phyloP scores from a whole-genome alignment of 169 alveolate genomes.

The Cyclospora cayetanensis region DNA sequence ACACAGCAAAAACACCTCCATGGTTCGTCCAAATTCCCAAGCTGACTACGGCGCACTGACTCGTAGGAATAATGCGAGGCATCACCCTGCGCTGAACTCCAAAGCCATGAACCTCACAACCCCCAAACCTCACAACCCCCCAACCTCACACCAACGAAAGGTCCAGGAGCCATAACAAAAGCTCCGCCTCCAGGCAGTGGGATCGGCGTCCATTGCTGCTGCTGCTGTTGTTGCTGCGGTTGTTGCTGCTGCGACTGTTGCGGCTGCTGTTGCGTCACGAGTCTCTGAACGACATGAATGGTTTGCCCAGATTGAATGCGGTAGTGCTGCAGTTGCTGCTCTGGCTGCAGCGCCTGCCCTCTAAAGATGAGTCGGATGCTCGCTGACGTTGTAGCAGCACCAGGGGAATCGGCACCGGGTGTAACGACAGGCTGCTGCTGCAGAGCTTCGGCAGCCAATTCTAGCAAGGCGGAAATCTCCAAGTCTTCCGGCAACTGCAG shows the following conservation, averaged over 20 bases:
- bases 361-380: neutral
- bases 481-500: conserved; percentile 49
- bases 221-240: conserved; percentile 1
- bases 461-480: conserved; percentile 37
- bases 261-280: neutral
- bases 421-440: too few relatives aligned
- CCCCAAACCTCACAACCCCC: neutral
- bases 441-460: conserved; percentile 40
- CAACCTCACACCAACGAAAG: neutral
- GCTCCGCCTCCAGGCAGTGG: conserved; percentile 52
- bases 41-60: too few relatives aligned
- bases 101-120: conserved; percentile 8
- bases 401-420: too few relatives aligned
- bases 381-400: neutral
- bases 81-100: too few relatives aligned
- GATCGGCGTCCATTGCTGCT: conserved; percentile 43
- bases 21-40: too few relatives aligned
- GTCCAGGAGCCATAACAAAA: conserved; percentile 2
- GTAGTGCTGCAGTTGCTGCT: conserved; percentile 35
- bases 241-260: conserved; percentile 1
- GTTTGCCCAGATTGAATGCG: conserved; percentile 34
- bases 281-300: conserved; percentile 51
- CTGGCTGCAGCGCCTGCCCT: conserved; percentile 8
- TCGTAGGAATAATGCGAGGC: too few relatives aligned
- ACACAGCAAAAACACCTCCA: too few relatives aligned